Conservation (phyloP, 306 rosid genomes). For the Crotalaria pallida region DNA sequence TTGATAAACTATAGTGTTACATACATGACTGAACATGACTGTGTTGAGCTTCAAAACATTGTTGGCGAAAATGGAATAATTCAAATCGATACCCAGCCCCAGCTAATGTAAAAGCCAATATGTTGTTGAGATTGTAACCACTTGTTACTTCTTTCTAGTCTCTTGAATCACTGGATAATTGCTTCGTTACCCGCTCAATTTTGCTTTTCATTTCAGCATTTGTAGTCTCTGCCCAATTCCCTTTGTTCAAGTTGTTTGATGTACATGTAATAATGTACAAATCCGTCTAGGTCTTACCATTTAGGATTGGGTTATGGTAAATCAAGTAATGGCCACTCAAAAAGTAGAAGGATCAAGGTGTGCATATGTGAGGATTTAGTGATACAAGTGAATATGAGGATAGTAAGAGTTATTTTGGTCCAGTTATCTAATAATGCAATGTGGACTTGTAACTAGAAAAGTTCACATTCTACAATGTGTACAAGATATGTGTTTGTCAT, state of each 20-base stretch:
- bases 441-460: not conserved
- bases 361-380: not conserved
- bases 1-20: not conserved
- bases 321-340: not conserved
- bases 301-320: not conserved
- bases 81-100: not conserved
- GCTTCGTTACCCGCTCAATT: not conserved
- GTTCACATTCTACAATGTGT: not conserved
- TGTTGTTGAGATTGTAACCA: slow-evolving; percentile 4
- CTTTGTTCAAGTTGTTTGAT: slow-evolving; percentile 1
- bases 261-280: not conserved
- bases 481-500: slow-evolving; percentile 1
- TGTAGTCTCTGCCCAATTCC: not conserved
- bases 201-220: not conserved
- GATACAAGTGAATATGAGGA: not conserved
- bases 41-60: not conserved
- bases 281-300: too few relatives aligned
- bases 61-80: not conserved
- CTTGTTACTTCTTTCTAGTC: not conserved
- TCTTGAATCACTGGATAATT: not conserved
- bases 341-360: slow-evolving; percentile 2
- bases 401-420: not conserved
- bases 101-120: not conserved
- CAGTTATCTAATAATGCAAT: not conserved
- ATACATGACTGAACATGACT: not conserved